These are phyloP conservation scores for Trametes coccinea DNA, from an alignment of 768 basidiomycete genomes.

Conservation along the genomic window DNA sequence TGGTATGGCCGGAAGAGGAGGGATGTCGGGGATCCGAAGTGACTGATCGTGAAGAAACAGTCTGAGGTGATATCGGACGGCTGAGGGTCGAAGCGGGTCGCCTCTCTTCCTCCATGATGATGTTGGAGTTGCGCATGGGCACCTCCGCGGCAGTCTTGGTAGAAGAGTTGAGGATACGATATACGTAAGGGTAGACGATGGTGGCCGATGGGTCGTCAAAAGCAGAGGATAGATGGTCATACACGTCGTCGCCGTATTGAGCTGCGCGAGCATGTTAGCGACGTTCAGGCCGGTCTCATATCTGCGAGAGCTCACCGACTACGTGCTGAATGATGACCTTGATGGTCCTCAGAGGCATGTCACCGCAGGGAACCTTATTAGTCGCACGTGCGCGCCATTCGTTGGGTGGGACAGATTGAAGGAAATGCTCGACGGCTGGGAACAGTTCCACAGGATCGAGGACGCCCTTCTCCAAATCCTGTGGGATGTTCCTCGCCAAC, in stretches of 20 bases:
- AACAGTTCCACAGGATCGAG: slow-evolving; percentile 89
- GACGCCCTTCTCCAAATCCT: slow-evolving; percentile 77
- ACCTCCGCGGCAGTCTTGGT: slow-evolving; percentile 45
- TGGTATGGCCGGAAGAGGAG: slow-evolving; percentile 61
- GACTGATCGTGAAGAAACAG: slow-evolving; percentile 45
- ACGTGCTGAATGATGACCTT: slow-evolving; percentile 98
- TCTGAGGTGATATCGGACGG: slow-evolving; percentile 71
- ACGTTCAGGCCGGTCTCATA: background rate
- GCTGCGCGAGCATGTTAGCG: slow-evolving; percentile 42
- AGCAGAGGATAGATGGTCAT: slow-evolving; percentile 84
- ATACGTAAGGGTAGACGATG: slow-evolving; percentile 94
- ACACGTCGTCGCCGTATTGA: slow-evolving; percentile 85
- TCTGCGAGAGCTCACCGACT: slow-evolving; percentile 67
- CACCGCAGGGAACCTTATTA: slow-evolving; percentile 91
- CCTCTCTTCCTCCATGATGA: slow-evolving; percentile 38
- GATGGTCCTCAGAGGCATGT: slow-evolving; percentile 96
- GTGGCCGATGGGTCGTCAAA: slow-evolving; percentile 98
- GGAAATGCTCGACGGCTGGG: slow-evolving; percentile 89
- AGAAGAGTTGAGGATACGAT: slow-evolving; percentile 81
- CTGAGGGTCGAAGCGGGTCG: slow-evolving; percentile 63
- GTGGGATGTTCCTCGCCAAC: slow-evolving; percentile 89
- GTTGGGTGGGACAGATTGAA: slow-evolving; percentile 91
- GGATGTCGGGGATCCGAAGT: slow-evolving; percentile 45
- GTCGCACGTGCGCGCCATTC: slow-evolving; percentile 93
- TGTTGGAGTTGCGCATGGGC: slow-evolving; percentile 27